These are phyloP conservation scores for Solanum sejunctum DNA, from an alignment of 257 asterid species.

Conservation along the genomic window DNA sequence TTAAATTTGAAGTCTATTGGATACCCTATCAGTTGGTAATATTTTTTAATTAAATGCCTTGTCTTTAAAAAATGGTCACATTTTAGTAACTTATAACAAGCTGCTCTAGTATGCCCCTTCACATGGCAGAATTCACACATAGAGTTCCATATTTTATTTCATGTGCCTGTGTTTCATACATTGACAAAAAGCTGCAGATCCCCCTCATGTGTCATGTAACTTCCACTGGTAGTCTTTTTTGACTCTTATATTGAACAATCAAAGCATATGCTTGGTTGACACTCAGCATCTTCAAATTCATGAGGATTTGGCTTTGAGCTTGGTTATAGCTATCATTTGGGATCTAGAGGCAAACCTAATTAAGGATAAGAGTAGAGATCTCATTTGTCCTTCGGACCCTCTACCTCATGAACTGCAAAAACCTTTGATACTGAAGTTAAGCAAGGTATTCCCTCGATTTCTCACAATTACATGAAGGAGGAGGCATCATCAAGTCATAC, in stretches of 20 bases:
- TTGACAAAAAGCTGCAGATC: too few species aligned
- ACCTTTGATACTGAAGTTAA: neutral
- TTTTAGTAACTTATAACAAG: too few species aligned
- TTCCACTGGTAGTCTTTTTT: fast-evolving
- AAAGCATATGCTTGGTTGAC: neutral
- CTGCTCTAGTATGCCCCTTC: neutral
- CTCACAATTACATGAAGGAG: neutral
- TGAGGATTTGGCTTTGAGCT: neutral
- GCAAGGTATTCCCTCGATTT: neutral
- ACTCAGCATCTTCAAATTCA: too few species aligned
- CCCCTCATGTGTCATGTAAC: neutral
- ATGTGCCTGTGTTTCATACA: neutral
- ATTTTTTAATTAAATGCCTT: neutral
- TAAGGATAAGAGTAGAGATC: too few species aligned
- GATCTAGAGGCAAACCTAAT: too few species aligned
- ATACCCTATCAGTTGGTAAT: neutral
- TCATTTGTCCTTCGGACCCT: too few species aligned
- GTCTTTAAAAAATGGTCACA: neutral
- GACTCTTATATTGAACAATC: neutral
- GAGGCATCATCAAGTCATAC: too few species aligned
- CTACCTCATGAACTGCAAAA: too few species aligned
- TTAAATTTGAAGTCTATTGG: fast-evolving
- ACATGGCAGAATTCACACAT: neutral
- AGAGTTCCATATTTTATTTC: neutral
- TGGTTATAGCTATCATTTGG: too few species aligned